phyloP scores from a whole-genome alignment of 2,329 filamentous ascomycete species.

The Biscogniauxia marginata region DNA sequence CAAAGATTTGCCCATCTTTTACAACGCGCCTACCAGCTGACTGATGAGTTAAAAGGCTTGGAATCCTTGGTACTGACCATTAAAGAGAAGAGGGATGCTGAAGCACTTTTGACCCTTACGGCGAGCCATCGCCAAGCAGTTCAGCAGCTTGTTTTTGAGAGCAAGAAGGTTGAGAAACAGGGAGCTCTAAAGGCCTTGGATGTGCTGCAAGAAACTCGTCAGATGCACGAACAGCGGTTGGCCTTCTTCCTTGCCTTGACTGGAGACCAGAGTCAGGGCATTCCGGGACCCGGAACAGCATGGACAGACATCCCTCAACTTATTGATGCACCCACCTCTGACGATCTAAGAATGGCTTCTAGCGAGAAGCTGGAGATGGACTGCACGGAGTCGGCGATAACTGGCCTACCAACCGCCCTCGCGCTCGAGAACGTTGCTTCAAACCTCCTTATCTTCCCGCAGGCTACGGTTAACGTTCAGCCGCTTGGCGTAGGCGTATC shows the following conservation, averaged over 20 bases:
- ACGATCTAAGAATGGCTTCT: neutral
- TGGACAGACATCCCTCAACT: conserved; percentile 1
- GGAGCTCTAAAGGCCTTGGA: neutral
- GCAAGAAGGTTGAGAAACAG: neutral
- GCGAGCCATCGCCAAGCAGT: neutral
- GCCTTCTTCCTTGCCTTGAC: neutral
- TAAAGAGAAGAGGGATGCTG: conserved; percentile 2
- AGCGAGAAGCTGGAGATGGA: neutral
- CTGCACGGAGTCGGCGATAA: neutral
- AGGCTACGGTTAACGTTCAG: no score
- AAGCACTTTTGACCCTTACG: neutral
- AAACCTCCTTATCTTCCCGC: no score
- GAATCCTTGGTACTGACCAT: neutral
- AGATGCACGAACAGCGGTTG: neutral
- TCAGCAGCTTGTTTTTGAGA: neutral
- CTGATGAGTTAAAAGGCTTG: neutral
- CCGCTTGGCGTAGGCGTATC: no score
- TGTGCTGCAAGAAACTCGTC: neutral
- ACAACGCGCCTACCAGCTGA: neutral
- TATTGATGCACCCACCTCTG: neutral
- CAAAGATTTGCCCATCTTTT: conserved; percentile 1
- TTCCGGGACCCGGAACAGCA: neutral
- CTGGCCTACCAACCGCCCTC: no score
- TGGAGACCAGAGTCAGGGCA: neutral
- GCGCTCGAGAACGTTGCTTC: no score